These are phyloP conservation scores for Cladosporium velox DNA, from an alignment of 2,329 filamentous ascomycete genomes.

Conservation along the genomic window DNA sequence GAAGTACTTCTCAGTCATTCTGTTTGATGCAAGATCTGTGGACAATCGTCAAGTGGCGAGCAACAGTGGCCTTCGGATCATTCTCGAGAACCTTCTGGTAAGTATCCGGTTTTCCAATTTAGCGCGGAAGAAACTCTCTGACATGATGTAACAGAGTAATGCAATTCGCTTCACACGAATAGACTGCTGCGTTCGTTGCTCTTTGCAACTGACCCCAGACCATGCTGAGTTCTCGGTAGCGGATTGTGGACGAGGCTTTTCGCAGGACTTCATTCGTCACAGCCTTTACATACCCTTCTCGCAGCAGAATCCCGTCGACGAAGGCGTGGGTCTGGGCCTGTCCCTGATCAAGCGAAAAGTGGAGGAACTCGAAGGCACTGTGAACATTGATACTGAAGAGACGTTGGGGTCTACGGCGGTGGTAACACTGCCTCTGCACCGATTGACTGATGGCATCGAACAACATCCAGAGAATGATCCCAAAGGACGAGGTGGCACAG, in stretches of 20 bases:
- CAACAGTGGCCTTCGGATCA: not conserved
- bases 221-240: not conserved
- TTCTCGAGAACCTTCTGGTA: not conserved
- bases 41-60: not conserved
- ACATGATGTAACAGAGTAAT: not conserved
- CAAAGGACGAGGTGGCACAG: not conserved
- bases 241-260: conserved; percentile 66
- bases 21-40: not conserved
- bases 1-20: not conserved
- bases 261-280: conserved; percentile 59
- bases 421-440: not conserved
- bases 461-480: not conserved
- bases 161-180: conserved; percentile 7
- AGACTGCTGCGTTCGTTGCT: conserved; percentile 5
- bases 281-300: conserved; percentile 62
- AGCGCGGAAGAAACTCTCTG: not conserved
- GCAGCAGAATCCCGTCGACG: conserved; percentile 61
- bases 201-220: not conserved
- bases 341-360: conserved; percentile 53
- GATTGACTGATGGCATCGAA: not conserved
- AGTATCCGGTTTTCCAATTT: not conserved
- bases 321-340: conserved; percentile 63
- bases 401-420: not conserved
- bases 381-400: conserved; percentile 2
- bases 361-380: not conserved